Conservation (phyloP, 805 yeast genomes). For the Spathaspora gorwiae region DNA sequence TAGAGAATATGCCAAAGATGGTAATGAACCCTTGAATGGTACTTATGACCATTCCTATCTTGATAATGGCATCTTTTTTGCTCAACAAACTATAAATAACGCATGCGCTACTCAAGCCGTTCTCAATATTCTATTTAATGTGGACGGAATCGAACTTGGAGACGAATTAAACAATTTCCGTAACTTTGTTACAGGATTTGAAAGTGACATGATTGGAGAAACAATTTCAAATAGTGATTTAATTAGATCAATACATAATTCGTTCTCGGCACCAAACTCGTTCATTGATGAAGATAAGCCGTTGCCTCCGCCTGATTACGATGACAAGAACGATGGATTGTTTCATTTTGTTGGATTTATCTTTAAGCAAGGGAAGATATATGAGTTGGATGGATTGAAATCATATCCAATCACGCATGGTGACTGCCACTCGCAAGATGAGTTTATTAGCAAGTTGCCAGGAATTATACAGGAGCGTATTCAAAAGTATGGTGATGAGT, state of each 20-base stretch:
- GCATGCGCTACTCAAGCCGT: slow-evolving; percentile 78
- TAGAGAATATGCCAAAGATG: slow-evolving; percentile 23
- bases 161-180: slow-evolving; percentile 43
- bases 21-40: slow-evolving; percentile 41
- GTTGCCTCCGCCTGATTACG: slow-evolving; percentile 11
- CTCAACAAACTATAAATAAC: slow-evolving; percentile 59
- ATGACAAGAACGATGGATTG: slow-evolving; percentile 45
- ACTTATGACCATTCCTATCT: slow-evolving; percentile 32
- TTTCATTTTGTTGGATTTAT: slow-evolving; percentile 61
- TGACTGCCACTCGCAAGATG: slow-evolving; percentile 34
- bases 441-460: slow-evolving; percentile 40
- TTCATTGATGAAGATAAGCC: slow-evolving; percentile 41
- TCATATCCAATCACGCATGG: slow-evolving; percentile 50
- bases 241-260: slow-evolving; percentile 55
- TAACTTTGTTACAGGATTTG: slow-evolving; percentile 49
- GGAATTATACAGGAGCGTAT: slow-evolving; percentile 45
- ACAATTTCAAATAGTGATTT: slow-evolving; percentile 55
- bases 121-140: slow-evolving; percentile 46
- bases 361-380: slow-evolving; percentile 39
- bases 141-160: slow-evolving; percentile 41
- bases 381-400: slow-evolving; percentile 62
- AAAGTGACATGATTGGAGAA: slow-evolving; percentile 56
- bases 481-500: slow-evolving; percentile 43
- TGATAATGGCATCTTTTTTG: slow-evolving; percentile 47
- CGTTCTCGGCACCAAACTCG: slow-evolving; percentile 53